phyloP scores from a whole-genome alignment of 1,284 basidiomycete species.

The Schizophyllum amplum region DNA sequence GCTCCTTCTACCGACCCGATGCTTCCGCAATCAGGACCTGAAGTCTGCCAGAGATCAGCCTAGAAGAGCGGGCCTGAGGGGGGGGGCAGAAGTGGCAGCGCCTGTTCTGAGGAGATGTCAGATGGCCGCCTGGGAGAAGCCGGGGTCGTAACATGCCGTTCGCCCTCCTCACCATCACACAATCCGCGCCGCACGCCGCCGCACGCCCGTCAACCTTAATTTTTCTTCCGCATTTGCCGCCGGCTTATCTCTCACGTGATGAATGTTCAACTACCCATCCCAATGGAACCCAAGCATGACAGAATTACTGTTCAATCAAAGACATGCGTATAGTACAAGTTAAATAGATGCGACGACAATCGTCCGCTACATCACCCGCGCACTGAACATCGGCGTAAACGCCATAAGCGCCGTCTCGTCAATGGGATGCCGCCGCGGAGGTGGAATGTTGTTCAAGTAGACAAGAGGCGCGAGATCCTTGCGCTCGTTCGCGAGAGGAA shows the following conservation, averaged over 20 bases:
- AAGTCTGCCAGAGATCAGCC: neutral
- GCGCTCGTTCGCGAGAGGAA: neutral
- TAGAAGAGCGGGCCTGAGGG: neutral
- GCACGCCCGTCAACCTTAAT: neutral
- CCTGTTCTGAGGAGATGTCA: neutral
- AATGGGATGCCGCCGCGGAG: slow-evolving; percentile 32
- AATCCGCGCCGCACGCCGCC: neutral
- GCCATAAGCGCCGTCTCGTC: slow-evolving; percentile 56
- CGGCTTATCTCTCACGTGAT: neutral
- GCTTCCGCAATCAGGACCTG: neutral
- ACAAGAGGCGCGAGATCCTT: slow-evolving; percentile 41
- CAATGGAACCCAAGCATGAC: neutral
- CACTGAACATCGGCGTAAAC: slow-evolving; percentile 23
- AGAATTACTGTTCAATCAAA: no score
- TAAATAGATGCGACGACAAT: neutral
- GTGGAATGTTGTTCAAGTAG: slow-evolving; percentile 42
- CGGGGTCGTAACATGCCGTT: neutral
- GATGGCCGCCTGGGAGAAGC: neutral
- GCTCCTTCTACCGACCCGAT: neutral
- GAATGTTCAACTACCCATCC: neutral
- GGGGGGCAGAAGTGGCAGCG: neutral
- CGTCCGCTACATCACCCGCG: slow-evolving; percentile 6
- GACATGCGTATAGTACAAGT: neutral
- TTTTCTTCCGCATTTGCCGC: neutral
- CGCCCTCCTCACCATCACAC: neutral